A percentile compares a stretch with the other conserved stretches of the same genome.
Conservation (phyloP, 2,329 filamentous ascomycete species). For the Trichothecium sympodiale region DNA sequence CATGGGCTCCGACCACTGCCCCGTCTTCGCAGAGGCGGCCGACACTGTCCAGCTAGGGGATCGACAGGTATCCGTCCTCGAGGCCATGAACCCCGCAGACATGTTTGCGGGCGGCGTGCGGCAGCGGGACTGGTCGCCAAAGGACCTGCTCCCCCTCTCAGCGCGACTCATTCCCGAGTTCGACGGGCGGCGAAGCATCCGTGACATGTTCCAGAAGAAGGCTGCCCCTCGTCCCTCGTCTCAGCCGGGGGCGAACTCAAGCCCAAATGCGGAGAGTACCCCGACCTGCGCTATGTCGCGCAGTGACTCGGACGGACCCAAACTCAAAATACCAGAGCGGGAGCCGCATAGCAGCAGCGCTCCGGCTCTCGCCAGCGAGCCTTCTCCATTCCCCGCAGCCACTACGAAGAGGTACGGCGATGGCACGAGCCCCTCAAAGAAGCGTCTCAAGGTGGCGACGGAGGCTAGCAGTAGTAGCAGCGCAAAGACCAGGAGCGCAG, state of each 20-base stretch:
- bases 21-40: constrained; percentile 69
- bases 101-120: constrained; percentile 60
- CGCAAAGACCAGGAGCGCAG: constrained; percentile 20
- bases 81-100: constrained; percentile 68
- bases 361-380: no score
- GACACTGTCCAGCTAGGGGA: constrained; percentile 45
- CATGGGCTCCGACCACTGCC: constrained; percentile 93
- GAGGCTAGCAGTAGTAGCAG: constrained; percentile 8
- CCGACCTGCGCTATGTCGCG: no score
- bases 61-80: constrained; percentile 43
- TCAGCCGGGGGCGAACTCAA: no score
- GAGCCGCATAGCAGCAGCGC: no score
- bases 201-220: constrained; percentile 68
- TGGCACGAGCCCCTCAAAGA: constrained; percentile 8
- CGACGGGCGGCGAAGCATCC: constrained; percentile 71
- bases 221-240: no score
- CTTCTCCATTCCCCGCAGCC: no score
- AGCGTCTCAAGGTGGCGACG: constrained; percentile 14
- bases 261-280: no score
- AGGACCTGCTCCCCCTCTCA: constrained; percentile 62
- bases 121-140: constrained; percentile 52
- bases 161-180: constrained; percentile 83
- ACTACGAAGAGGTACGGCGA: constrained; percentile 4
- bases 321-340: no score
- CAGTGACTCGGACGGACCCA: no score